Evolutionary conservation across 768 basidiomycete species (phyloP).

Genomic region (Podaxis mareebaensis): DNA sequence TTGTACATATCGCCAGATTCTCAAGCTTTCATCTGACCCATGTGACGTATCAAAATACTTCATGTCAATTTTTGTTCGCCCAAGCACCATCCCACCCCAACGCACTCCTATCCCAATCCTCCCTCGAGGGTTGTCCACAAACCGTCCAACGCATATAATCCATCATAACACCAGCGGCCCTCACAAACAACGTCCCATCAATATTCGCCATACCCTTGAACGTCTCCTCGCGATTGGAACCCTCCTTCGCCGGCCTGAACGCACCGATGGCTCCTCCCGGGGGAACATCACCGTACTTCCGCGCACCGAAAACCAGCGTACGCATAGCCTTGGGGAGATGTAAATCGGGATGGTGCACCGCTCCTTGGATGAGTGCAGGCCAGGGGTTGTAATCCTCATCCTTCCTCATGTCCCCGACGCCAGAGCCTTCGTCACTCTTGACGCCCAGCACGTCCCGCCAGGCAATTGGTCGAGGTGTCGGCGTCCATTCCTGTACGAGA

Average conservation of each 20-base stretch:
- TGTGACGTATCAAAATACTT: background rate
- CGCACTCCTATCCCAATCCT: constrained; percentile 55
- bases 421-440: constrained; percentile 18
- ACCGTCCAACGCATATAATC: constrained; percentile 56
- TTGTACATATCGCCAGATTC: background rate
- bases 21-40: too few species aligned
- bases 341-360: constrained; percentile 50
- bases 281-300: constrained; percentile 43
- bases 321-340: constrained; percentile 54
- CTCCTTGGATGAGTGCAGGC: constrained; percentile 47
- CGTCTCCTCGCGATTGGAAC: constrained; percentile 37
- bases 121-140: constrained; percentile 47
- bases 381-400: constrained; percentile 50
- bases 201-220: constrained; percentile 41
- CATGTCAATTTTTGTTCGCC: constrained; percentile 33
- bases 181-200: constrained; percentile 59
- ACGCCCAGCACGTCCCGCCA: constrained; percentile 4
- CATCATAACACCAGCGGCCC: constrained; percentile 58
- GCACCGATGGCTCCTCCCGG: constrained; percentile 44
- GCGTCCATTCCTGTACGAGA: constrained; percentile 47
- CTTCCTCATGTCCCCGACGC: constrained; percentile 37
- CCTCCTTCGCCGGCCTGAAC: constrained; percentile 26
- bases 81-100: constrained; percentile 65
- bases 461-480: constrained; percentile 39
- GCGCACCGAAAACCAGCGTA: constrained; percentile 47